phyloP scores from a whole-genome alignment of 352 stramenopile genomes.

The Globisporangium echinulatum region DNA sequence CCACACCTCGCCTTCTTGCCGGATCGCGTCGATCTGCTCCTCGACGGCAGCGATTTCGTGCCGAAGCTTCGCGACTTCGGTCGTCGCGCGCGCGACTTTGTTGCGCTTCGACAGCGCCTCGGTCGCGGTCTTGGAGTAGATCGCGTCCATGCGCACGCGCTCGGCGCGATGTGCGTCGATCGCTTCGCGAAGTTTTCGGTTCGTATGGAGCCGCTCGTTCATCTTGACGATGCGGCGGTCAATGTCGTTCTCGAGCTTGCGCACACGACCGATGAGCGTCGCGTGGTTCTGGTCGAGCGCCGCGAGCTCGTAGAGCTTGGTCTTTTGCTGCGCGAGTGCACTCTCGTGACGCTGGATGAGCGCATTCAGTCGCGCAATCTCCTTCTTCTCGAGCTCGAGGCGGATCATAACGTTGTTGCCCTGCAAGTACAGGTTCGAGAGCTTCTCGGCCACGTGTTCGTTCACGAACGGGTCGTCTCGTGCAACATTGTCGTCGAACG shows the following conservation, averaged over 20 bases:
- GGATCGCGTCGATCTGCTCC: conserved; percentile 51
- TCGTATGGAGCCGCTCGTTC: conserved; percentile 71
- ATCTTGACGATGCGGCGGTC: conserved; percentile 79
- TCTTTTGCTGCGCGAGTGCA: conserved; percentile 55
- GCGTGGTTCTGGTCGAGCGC: conserved; percentile 65
- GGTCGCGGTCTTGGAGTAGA: conserved; percentile 66
- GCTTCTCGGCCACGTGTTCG: conserved; percentile 59
- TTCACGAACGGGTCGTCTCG: conserved; percentile 78
- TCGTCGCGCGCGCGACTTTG: conserved; percentile 33
- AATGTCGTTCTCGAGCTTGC: conserved; percentile 81
- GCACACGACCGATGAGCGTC: conserved; percentile 47
- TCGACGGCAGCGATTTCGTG: conserved; percentile 48
- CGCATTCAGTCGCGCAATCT: conserved; percentile 52
- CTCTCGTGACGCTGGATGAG: conserved; percentile 67
- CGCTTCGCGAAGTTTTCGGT: conserved; percentile 48
- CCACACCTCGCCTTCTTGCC: conserved; percentile 52
- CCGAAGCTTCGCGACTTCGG: conserved; percentile 52
- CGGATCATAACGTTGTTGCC: conserved; percentile 82
- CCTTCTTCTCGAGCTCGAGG: conserved; percentile 68
- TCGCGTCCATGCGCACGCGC: conserved; percentile 60
- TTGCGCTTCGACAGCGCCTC: conserved; percentile 53
- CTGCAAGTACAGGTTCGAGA: conserved; percentile 70
- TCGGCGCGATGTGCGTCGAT: conserved; percentile 71
- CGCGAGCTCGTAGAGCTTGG: conserved; percentile 68
- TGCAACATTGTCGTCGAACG: conserved; percentile 63